These are phyloP conservation scores for Sphagnum magellanicum DNA, from an alignment of 228 moss, liverwort and hornwort species.

Conservation along the genomic window DNA sequence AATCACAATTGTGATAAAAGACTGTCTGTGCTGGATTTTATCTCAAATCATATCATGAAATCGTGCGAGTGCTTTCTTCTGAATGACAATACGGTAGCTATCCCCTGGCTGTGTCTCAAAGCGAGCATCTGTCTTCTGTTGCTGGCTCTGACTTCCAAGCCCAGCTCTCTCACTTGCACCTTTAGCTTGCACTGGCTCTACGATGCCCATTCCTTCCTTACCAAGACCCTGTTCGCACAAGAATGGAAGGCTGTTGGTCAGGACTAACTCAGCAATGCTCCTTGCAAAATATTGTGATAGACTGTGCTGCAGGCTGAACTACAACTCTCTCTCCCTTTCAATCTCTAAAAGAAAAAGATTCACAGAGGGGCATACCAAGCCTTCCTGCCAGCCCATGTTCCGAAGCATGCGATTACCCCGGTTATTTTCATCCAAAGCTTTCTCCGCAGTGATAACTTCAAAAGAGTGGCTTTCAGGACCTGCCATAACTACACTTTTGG, in stretches of 20 bases:
- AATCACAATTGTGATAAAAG: too few relatives aligned
- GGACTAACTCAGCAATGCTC: background rate
- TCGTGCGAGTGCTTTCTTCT: constrained; percentile 94
- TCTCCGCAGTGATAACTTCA: constrained; percentile 86
- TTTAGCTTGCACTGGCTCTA: constrained; percentile 93
- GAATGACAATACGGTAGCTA: constrained; percentile 95
- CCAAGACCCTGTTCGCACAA: constrained; percentile 78
- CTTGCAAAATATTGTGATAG: background rate
- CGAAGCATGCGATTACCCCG: constrained; percentile 99
- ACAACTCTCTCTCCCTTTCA: too few relatives aligned
- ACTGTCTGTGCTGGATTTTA: too few relatives aligned
- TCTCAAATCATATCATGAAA: constrained; percentile 94
- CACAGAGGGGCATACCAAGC: constrained; percentile 54
- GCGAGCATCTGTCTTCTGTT: constrained; percentile 69
- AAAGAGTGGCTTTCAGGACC: constrained; percentile 77
- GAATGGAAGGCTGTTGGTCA: background rate
- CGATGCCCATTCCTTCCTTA: constrained; percentile 93
- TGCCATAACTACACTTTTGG: constrained; percentile 57
- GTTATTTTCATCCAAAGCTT: constrained; percentile 84
- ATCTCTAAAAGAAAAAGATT: background rate
- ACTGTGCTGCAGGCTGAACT: too few relatives aligned
- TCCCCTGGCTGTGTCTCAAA: constrained; percentile 99
- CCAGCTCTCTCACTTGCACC: constrained; percentile 94
- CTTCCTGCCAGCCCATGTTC: constrained; percentile 99
- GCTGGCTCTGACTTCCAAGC: constrained; percentile 89